These are phyloP conservation scores for Pyrenochaeta sp. DNA, from an alignment of 2,329 filamentous ascomycete genomes.

Conservation along the genomic window DNA sequence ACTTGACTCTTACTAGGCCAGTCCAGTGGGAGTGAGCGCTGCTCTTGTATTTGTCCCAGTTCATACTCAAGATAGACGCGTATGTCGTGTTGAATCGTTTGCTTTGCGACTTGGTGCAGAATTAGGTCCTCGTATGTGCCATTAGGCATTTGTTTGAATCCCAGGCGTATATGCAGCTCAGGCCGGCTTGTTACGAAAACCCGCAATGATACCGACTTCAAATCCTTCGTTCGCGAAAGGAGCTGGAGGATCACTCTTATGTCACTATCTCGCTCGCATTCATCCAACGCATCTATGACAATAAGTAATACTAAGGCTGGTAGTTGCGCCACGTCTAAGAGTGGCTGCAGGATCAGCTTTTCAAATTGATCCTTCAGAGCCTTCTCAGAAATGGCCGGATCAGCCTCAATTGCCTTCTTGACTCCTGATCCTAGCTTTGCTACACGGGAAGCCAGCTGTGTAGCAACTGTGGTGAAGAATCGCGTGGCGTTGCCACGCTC, in stretches of 20 bases:
- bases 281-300: conserved; percentile 42
- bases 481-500: conserved; percentile 16
- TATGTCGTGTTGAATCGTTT: conserved; percentile 31
- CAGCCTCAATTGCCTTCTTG: conserved; percentile 17
- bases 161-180: conserved; percentile 29
- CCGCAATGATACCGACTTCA: conserved; percentile 16
- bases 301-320: background rate
- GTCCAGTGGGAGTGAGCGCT: conserved; percentile 18
- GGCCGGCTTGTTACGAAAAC: conserved; percentile 29
- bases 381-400: conserved; percentile 10
- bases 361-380: conserved; percentile 14
- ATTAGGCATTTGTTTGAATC: conserved; percentile 28
- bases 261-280: conserved; percentile 35
- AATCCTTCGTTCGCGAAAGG: conserved; percentile 16
- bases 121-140: conserved; percentile 27
- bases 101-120: conserved; percentile 26
- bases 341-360: conserved; percentile 14
- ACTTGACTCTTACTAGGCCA: conserved; percentile 36
- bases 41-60: conserved; percentile 22
- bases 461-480: conserved; percentile 28
- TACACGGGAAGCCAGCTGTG: conserved; percentile 11
- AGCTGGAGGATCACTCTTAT: conserved; percentile 28
- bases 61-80: conserved; percentile 28
- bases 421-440: conserved; percentile 15
- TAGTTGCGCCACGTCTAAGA: background rate